Evolutionary conservation across 345 rosid species (phyloP).

Genomic region (Melastoma malabathricum): DNA sequence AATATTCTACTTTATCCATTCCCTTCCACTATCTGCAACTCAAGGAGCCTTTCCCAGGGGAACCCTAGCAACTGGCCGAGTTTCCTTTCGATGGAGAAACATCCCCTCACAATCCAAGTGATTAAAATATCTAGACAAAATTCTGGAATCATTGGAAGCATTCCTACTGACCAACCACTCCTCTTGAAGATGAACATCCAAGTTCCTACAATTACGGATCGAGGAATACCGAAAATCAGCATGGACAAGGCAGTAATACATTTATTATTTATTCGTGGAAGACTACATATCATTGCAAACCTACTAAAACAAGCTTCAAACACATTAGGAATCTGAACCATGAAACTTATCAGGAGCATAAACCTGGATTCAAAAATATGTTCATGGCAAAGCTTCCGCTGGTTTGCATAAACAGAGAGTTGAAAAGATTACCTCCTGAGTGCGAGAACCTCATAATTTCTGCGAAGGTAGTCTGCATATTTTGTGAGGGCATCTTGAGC

Average conservation of each 20-base stretch:
- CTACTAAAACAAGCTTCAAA: too few species aligned
- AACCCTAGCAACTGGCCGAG: conserved; percentile 17
- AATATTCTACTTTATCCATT: neutral
- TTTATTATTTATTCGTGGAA: too few species aligned
- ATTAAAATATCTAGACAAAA: conserved; percentile 33
- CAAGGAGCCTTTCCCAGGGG: neutral
- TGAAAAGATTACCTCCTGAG: conserved; percentile 40
- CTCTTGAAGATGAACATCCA: conserved; percentile 56
- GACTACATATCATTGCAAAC: too few species aligned
- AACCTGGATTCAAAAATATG: too few species aligned
- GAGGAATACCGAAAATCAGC: conserved; percentile 1
- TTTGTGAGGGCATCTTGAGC: conserved; percentile 83
- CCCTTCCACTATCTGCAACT: neutral
- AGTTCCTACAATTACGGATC: conserved; percentile 36
- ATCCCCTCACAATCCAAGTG: conserved; percentile 19
- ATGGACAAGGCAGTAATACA: too few species aligned
- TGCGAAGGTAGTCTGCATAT: conserved; percentile 66
- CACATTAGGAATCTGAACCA: too few species aligned
- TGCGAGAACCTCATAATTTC: conserved; percentile 80
- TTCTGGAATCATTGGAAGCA: conserved; percentile 37
- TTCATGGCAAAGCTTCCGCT: too few species aligned
- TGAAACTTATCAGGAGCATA: too few species aligned
- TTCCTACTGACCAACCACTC: conserved; percentile 69
- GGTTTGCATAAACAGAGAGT: neutral
- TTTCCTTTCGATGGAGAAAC: conserved; percentile 9